Conservation (phyloP, 2,329 filamentous ascomycete species). For the Cercospora sp. region DNA sequence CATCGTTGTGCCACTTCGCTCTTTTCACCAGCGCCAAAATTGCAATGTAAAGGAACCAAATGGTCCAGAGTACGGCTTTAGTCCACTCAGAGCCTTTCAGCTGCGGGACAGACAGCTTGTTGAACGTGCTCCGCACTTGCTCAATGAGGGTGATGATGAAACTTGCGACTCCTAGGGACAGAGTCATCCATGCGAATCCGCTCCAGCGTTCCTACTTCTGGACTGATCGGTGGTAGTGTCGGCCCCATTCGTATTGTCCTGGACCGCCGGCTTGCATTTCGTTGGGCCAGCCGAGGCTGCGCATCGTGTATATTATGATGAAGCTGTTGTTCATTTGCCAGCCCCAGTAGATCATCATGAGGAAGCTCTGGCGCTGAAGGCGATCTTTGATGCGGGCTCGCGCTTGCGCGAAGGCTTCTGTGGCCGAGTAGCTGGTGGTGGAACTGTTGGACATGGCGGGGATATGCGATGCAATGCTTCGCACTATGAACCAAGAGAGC, state of each 20-base stretch:
- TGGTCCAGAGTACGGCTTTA: conserved; percentile 1
- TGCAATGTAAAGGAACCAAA: conserved; percentile 9
- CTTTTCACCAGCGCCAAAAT: not conserved
- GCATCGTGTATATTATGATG: not conserved
- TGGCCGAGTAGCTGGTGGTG: not conserved
- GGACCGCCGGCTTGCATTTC: conserved; percentile 4
- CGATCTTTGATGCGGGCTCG: conserved; percentile 1
- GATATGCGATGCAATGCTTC: not conserved
- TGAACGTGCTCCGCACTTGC: conserved; percentile 3
- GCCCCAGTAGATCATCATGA: conserved; percentile 8
- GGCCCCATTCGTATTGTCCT: conserved; percentile 8
- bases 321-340: conserved; percentile 8
- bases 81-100: conserved; percentile 10
- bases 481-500: not conserved
- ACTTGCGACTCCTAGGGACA: not conserved
- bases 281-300: conserved; percentile 1
- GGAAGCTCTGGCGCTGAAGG: conserved; percentile 2
- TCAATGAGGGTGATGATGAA: conserved; percentile 9
- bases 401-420: not conserved
- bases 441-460: not conserved
- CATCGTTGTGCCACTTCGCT: not conserved
- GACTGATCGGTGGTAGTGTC: not conserved
- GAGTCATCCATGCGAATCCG: conserved; percentile 10
- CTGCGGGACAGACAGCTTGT: conserved; percentile 6
- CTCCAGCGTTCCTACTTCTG: conserved; percentile 3